phyloP scores from a whole-genome alignment of 768 basidiomycete species.

The Kwoniella europaea region DNA sequence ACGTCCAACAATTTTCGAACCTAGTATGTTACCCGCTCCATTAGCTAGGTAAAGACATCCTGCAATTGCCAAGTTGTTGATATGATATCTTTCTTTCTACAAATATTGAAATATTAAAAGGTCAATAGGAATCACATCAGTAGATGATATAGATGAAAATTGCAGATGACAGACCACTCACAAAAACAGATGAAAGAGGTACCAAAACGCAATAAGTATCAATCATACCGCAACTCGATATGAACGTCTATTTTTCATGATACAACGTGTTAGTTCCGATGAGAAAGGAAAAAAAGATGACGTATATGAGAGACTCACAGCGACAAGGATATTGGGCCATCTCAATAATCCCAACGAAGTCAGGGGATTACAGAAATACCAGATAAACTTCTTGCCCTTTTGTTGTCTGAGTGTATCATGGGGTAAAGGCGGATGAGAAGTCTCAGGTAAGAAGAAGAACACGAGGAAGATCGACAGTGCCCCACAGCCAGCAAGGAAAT shows the following conservation, averaged over 20 bases:
- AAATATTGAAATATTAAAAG: neutral
- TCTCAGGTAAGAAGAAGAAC: conserved; percentile 55
- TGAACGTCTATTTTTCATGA: conserved; percentile 32
- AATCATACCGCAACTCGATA: conserved; percentile 45
- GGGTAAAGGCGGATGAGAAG: conserved; percentile 52
- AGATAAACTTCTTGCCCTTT: conserved; percentile 51
- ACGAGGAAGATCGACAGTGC: conserved; percentile 40
- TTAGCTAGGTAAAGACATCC: conserved; percentile 57
- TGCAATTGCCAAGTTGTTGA: conserved; percentile 56
- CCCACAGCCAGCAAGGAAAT: conserved; percentile 45
- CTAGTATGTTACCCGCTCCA: conserved; percentile 57
- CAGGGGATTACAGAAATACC: conserved; percentile 55
- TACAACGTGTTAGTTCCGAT: neutral
- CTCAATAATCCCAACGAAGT: conserved; percentile 44
- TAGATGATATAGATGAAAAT: too few species aligned
- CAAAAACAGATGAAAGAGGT: conserved; percentile 47
- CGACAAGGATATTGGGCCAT: conserved; percentile 51
- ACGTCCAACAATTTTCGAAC: conserved; percentile 55
- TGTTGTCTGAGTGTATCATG: conserved; percentile 39
- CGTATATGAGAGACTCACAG: conserved; percentile 31
- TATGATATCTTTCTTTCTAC: conserved; percentile 54
- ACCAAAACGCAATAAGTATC: conserved; percentile 52
- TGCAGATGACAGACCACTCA: conserved; percentile 25
- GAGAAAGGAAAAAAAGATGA: neutral
- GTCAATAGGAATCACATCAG: too few species aligned